Base-by-base conservation (phyloP, 805 yeast species). In the Maudiozyma turicensis region DNA sequence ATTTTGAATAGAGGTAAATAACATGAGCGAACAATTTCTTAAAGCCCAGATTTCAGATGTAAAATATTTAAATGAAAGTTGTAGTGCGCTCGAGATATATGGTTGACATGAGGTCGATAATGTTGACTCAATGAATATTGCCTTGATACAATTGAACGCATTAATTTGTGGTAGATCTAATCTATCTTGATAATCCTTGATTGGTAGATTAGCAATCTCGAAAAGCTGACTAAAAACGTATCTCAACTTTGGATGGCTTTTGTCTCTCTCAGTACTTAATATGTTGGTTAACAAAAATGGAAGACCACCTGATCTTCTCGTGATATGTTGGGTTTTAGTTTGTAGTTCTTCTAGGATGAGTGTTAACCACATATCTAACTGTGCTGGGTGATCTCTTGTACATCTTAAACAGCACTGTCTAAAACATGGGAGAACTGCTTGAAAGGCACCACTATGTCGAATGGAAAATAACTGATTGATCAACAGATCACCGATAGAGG, bases 21-120 rank as follows among this genome's bases (percentile, higher is more conserved):
- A 72, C 98, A 91, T 93, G 15, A 90, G 84, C 0, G 95, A 88
- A 64, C 97, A 87, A 62, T 91, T 91, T 60, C 96, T 74, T 30
- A 91, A 75, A 0, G 95, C 81, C 98, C 98, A 91, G 28, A 80
- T 71, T 2, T 74, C 69, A 1, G 86, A 78, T 1, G 77, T 72
- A 65, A 91, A 87, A 35, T 81, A 74, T 2, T 67, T 57, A 41
- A 93, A 71, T 0, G 95, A 72, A 20, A 86, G 63, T 29, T 73
- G 72, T 30, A 91, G 67, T 0, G 86, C 84, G 9, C 67, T 65
- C 50, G 81, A 81, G 8, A 82, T 71, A 59, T 71, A 81, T 4
- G 66, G 64, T 0, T 76, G 63, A 9, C 85, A 75, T 1, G 69
- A 65, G 1, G 69, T 73, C 0, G 87, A 69, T n/a, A 93, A 67